A percentile compares a stretch with the other conserved stretches of the same genome.
These are phyloP conservation scores for Podaxis sp. DNA, from an alignment of 768 basidiomycete species.

Conservation along the genomic window DNA sequence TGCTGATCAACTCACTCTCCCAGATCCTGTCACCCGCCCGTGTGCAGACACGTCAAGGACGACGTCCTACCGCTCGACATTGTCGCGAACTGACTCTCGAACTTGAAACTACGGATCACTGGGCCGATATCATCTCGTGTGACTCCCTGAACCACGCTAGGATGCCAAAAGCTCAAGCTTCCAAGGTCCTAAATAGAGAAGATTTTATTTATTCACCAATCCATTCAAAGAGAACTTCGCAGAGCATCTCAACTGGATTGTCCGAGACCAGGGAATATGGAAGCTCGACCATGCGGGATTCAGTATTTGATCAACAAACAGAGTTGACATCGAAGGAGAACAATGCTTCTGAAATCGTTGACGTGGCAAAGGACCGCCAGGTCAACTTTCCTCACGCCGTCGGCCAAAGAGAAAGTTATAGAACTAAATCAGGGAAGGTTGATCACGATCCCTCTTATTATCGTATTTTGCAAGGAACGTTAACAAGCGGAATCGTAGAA, in stretches of 20 bases:
- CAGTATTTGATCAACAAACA: not conserved
- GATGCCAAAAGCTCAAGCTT: constrained; percentile 2
- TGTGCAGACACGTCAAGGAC: not conserved
- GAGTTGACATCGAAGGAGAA: not conserved
- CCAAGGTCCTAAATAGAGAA: not conserved
- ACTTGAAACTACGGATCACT: not conserved
- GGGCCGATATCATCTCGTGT: not conserved
- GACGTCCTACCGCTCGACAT: not conserved
- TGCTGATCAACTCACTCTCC: too few relatives aligned
- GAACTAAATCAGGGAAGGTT: constrained; percentile 37
- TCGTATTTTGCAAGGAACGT: not conserved
- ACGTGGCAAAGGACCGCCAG: not conserved
- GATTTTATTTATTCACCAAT: constrained; percentile 4
- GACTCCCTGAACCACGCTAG: not conserved
- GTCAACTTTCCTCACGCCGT: constrained; percentile 25
- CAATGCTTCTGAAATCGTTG: not conserved
- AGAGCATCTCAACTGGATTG: not conserved
- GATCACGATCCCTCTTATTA: not conserved
- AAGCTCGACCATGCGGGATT: not conserved
- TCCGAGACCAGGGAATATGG: not conserved
- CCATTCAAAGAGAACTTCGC: not conserved
- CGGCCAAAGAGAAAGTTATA: constrained; percentile 29
- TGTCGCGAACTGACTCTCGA: not conserved
- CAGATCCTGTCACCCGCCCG: too few relatives aligned
- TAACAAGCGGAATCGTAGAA: constrained; percentile 29